phyloP scores from a whole-genome alignment of 495 filamentous ascomycete species.

The Xylaria curta region DNA sequence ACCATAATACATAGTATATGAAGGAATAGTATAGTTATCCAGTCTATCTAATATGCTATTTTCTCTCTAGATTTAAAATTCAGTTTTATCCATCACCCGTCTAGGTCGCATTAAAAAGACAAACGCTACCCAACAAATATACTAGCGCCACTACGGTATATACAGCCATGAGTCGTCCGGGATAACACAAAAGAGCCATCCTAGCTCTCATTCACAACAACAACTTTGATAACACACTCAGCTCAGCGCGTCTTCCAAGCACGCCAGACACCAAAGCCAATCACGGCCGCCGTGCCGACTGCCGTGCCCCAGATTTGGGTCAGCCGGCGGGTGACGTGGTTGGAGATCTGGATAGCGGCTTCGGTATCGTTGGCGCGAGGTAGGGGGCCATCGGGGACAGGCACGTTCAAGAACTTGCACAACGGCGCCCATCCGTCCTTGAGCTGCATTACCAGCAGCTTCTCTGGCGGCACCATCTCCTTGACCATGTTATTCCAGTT shows the following conservation, averaged over 20 bases:
- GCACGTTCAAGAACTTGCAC: slow-evolving; percentile 54
- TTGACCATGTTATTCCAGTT: slow-evolving; percentile 38
- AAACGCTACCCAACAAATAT: background rate
- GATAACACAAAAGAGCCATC: background rate
- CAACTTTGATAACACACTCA: background rate
- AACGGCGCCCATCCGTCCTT: slow-evolving; percentile 59
- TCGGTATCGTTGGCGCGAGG: slow-evolving; percentile 44
- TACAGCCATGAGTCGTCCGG: background rate
- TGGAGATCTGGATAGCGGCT: slow-evolving; percentile 5
- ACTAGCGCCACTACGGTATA: background rate
- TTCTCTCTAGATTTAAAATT: background rate
- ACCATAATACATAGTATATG: background rate
- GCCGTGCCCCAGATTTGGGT: slow-evolving; percentile 22
- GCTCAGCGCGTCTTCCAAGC: slow-evolving; percentile 23
- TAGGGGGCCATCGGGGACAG: slow-evolving; percentile 50
- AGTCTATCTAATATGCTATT: background rate
- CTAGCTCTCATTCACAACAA: background rate
- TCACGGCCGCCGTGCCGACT: slow-evolving; percentile 2
- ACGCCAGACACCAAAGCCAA: slow-evolving; percentile 20
- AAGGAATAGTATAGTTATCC: background rate
- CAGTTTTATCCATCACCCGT: background rate
- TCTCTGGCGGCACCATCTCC: slow-evolving; percentile 48
- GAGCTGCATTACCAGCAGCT: slow-evolving; percentile 54
- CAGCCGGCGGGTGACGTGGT: slow-evolving; percentile 16
- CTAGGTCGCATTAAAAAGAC: background rate